phyloP scores from a whole-genome alignment of 2,329 filamentous ascomycete species.

The Beauveria brongniartii region DNA sequence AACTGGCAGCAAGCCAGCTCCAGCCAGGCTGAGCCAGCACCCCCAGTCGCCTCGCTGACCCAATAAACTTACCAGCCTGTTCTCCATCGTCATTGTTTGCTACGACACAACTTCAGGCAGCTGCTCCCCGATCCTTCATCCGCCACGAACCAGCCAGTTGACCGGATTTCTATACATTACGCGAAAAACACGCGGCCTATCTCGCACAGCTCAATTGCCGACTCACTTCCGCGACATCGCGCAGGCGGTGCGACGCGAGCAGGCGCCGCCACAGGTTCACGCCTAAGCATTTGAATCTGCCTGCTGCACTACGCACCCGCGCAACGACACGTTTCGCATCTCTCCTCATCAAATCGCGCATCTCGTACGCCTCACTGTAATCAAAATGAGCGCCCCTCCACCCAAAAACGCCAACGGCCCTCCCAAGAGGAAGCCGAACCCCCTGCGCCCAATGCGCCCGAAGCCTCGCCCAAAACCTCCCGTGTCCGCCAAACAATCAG shows the following conservation, averaged over 20 bases:
- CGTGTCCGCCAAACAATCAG: slow-evolving; percentile 48
- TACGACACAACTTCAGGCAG: background rate
- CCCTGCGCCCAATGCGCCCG: slow-evolving; percentile 32
- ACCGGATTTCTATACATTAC: background rate
- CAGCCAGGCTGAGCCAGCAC: no score
- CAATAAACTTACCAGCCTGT: background rate
- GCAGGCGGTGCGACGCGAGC: slow-evolving; percentile 4
- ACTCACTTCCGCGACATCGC: background rate
- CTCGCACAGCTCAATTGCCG: slow-evolving; percentile 2
- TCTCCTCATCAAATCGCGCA: background rate
- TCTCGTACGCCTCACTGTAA: slow-evolving; percentile 10
- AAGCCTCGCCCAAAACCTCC: slow-evolving; percentile 50
- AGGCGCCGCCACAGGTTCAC: background rate
- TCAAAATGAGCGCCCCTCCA: slow-evolving; percentile 36
- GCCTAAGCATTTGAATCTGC: slow-evolving; percentile 11
- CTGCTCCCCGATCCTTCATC: background rate
- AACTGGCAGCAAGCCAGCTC: no score
- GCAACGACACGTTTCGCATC: background rate
- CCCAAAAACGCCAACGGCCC: slow-evolving; percentile 27
- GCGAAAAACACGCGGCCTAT: background rate
- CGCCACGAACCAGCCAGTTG: background rate
- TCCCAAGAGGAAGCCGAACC: slow-evolving; percentile 25
- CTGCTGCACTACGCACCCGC: slow-evolving; percentile 6
- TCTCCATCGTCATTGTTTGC: slow-evolving; percentile 1
- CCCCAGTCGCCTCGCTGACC: background rate